Conservation (phyloP, 148 eudicot genomes). For the Linanthus parryae region DNA sequence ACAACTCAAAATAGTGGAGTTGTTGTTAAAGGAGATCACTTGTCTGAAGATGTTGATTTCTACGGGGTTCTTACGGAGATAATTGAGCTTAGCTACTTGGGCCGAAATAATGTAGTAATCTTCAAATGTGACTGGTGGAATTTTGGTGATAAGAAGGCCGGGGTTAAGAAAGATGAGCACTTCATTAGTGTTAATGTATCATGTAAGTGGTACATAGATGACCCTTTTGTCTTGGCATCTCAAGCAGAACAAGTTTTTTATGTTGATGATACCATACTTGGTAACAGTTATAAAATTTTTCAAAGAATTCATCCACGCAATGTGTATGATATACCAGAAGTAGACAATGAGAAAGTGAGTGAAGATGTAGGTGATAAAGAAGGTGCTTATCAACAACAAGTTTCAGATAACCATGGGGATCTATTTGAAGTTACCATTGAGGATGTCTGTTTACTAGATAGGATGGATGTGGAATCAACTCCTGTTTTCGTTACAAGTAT, state of each 20-base stretch:
- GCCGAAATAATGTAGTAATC: neutral
- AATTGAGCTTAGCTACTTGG: neutral
- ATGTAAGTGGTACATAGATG: neutral
- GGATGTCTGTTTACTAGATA: too few species aligned
- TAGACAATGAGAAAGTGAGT: neutral
- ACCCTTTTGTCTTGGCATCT: neutral
- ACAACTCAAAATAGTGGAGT: slow-evolving; percentile 2
- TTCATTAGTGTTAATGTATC: neutral
- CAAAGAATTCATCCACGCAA: neutral
- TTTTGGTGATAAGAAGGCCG: neutral
- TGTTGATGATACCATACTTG: neutral
- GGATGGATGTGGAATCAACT: too few species aligned
- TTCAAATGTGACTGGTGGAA: neutral
- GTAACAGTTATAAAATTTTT: neutral
- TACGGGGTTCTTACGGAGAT: neutral
- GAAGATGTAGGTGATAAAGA: neutral
- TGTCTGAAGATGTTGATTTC: neutral
- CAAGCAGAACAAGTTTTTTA: slow-evolving; percentile 1
- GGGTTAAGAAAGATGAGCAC: neutral
- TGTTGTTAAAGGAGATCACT: neutral
- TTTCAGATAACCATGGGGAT: too few species aligned
- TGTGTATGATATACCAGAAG: neutral
- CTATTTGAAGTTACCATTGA: too few species aligned
- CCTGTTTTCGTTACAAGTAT: too few species aligned
- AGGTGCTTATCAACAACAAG: neutral